Conservation (phyloP, 2,329 filamentous ascomycete genomes). For the Thielaviopsis cerberus region DNA sequence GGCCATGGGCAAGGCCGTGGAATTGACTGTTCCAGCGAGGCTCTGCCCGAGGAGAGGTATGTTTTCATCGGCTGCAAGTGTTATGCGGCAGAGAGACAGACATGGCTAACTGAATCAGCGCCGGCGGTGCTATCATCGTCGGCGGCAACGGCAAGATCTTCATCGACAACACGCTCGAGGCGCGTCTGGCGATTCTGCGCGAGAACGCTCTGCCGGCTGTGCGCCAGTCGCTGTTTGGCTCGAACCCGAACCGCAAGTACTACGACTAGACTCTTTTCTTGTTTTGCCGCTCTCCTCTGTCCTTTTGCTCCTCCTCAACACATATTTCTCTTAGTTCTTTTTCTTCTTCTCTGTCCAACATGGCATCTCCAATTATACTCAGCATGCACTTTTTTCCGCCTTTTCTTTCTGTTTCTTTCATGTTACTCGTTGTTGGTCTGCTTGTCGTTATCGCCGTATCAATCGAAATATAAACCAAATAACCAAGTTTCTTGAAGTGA, state of each 20-base stretch:
- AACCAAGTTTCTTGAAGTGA: background rate
- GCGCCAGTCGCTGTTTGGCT: constrained; percentile 72
- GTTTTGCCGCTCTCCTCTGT: background rate
- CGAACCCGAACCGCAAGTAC: constrained; percentile 92
- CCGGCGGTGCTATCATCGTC: constrained; percentile 65
- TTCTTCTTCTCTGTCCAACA: background rate
- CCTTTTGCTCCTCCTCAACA: background rate
- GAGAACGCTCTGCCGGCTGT: constrained; percentile 69
- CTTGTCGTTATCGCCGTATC: background rate
- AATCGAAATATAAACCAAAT: background rate
- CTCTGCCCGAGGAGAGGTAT: constrained; percentile 67
- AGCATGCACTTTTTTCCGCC: background rate
- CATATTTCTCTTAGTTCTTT: background rate
- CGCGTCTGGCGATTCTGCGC: constrained; percentile 70
- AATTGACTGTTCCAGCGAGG: constrained; percentile 55
- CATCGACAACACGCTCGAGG: constrained; percentile 95
- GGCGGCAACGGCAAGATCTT: constrained; percentile 85
- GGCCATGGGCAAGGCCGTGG: constrained; percentile 50
- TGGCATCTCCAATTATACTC: background rate
- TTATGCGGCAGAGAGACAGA: too few relatives aligned
- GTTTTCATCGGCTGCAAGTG: constrained; percentile 28
- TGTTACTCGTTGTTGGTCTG: background rate
- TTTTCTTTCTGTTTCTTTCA: background rate
- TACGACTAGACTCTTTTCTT: constrained; percentile 42
- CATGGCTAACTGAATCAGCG: too few relatives aligned